Evolutionary conservation across 2,329 filamentous ascomycete species (phyloP).

Genomic region (Aspergillus calidoustus): DNA sequence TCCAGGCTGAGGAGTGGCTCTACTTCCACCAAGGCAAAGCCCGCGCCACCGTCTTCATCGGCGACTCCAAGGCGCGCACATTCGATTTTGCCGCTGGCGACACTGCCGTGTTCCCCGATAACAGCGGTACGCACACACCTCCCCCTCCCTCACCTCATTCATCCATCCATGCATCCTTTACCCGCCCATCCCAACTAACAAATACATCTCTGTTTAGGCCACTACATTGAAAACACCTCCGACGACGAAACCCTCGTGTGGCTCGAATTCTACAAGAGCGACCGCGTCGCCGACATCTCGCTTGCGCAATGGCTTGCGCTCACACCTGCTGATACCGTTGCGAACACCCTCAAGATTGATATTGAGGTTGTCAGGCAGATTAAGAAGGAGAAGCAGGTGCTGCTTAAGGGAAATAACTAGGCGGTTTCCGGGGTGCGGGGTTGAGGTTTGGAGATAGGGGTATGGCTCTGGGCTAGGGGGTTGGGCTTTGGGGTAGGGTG

Average conservation of each 20-base stretch:
- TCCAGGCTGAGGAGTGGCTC: conserved; percentile 65
- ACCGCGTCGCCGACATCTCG: conserved; percentile 68
- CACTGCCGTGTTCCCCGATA: conserved; percentile 70
- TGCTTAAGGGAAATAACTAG: conserved; percentile 8
- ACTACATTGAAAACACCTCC: conserved; percentile 72
- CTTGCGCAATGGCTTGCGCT: conserved; percentile 72
- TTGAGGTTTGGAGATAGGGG: no score
- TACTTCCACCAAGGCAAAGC: conserved; percentile 69
- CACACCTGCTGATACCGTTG: conserved; percentile 52
- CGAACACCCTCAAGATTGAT: conserved; percentile 17
- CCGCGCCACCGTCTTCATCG: conserved; percentile 68
- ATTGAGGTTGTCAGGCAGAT: conserved; percentile 18
- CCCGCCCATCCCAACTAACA: background rate
- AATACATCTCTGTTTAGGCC: conserved; percentile 42
- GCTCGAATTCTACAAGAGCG: conserved; percentile 72
- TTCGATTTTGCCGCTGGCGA: conserved; percentile 72
- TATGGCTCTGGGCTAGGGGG: no score
- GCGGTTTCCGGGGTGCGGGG: no score
- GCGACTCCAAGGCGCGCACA: conserved; percentile 63
- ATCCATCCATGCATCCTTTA: background rate
- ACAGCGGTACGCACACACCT: conserved; percentile 36
- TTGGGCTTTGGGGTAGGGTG: background rate
- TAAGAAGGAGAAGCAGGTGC: conserved; percentile 19
- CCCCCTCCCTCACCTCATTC: background rate
- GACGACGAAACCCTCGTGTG: conserved; percentile 65